Evolutionary conservation across 2,329 filamentous ascomycete genomes (phyloP).

Genomic region (Phialemoniopsis sp.): DNA sequence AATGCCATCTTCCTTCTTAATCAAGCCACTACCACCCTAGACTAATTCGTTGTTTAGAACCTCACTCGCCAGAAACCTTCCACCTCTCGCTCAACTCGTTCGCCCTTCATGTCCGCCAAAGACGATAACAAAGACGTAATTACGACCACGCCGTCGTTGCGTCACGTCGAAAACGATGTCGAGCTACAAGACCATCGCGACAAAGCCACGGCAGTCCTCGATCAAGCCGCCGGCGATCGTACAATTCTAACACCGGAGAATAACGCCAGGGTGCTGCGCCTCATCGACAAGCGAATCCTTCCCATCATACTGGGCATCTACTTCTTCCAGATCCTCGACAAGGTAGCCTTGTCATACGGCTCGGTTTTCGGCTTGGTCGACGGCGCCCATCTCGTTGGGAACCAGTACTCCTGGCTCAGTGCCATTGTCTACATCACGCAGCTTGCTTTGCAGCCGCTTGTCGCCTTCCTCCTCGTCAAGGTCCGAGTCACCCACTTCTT

Average conservation of each 20-base stretch:
- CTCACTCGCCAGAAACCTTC: too few species aligned
- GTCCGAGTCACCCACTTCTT: slow-evolving; percentile 18
- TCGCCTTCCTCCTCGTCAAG: slow-evolving; percentile 17
- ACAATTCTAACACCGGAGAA: slow-evolving; percentile 46
- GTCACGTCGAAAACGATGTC: too few species aligned
- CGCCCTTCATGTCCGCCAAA: too few species aligned
- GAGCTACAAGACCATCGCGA: too few species aligned
- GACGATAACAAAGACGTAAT: too few species aligned
- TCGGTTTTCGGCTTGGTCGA: slow-evolving; percentile 44
- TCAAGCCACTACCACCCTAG: too few species aligned
- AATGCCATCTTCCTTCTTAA: too few species aligned
- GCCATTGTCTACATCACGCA: slow-evolving; percentile 26
- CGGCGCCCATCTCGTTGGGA: slow-evolving; percentile 40
- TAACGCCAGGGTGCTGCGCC: slow-evolving; percentile 39
- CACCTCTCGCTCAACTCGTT: too few species aligned
- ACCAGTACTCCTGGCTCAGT: slow-evolving; percentile 50
- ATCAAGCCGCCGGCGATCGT: too few species aligned
- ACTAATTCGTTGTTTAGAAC: too few species aligned
- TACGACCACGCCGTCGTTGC: too few species aligned
- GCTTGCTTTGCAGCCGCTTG: slow-evolving; percentile 15
- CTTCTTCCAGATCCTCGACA: slow-evolving; percentile 55
- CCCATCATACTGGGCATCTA: slow-evolving; percentile 50
- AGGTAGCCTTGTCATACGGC: slow-evolving; percentile 31
- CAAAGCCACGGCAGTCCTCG: too few species aligned
- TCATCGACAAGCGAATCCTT: slow-evolving; percentile 46